phyloP scores from a whole-genome alignment of 2,329 filamentous ascomycete species.

The Stachybotrys echinatus region DNA sequence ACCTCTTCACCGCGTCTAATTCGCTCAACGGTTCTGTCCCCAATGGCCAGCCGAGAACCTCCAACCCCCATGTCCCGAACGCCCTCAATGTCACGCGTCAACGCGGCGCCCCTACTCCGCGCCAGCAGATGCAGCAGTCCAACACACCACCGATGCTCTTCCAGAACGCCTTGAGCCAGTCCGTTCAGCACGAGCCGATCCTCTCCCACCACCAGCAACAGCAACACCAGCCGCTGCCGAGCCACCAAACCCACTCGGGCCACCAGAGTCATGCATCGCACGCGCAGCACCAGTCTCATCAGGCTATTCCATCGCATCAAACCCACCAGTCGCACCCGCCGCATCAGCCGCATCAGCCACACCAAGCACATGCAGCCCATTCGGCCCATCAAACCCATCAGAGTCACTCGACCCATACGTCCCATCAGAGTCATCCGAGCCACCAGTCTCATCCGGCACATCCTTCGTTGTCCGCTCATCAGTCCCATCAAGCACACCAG shows the following conservation, averaged over 20 bases:
- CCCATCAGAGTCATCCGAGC: conserved; percentile 5
- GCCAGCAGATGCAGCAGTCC: conserved; percentile 39
- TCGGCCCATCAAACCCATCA: conserved; percentile 25
- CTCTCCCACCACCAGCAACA: conserved; percentile 37
- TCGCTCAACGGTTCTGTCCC: conserved; percentile 42
- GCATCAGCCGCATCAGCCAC: conserved; percentile 19
- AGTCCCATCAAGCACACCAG: conserved; percentile 20
- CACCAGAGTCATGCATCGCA: conserved; percentile 20
- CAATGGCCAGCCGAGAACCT: conserved; percentile 40
- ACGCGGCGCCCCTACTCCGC: conserved; percentile 36
- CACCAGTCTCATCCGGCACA: neutral
- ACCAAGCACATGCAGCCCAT: conserved; percentile 30
- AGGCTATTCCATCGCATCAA: neutral
- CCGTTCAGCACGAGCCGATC: conserved; percentile 36
- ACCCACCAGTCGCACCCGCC: conserved; percentile 16
- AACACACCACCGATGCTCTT: conserved; percentile 31
- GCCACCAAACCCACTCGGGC: conserved; percentile 5
- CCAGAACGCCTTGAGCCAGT: conserved; percentile 31
- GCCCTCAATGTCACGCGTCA: conserved; percentile 39
- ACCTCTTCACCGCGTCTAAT: conserved; percentile 44
- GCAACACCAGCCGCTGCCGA: conserved; percentile 24
- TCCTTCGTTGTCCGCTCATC: conserved; percentile 8
- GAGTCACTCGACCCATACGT: conserved; percentile 23
- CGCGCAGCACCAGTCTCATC: conserved; percentile 18
- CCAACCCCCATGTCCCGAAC: conserved; percentile 41